phyloP scores from a whole-genome alignment of 1,139 yeast genomes.

The Lodderomyces beijingensis region DNA sequence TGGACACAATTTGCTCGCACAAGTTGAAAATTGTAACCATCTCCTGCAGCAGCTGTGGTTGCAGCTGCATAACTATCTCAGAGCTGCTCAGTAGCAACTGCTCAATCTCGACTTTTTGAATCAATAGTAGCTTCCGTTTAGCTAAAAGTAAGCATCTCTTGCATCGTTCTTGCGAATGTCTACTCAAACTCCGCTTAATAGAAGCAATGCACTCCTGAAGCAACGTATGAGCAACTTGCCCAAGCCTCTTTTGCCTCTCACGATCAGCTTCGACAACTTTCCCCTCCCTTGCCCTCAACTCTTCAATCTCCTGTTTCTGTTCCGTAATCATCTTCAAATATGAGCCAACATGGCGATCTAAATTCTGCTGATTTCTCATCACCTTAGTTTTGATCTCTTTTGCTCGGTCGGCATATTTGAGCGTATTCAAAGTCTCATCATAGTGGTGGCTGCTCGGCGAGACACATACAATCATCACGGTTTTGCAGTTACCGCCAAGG shows the following conservation, averaged over 20 bases:
- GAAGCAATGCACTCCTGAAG: conserved; percentile 39
- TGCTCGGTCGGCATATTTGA: conserved; percentile 88
- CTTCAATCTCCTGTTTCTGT: conserved; percentile 74
- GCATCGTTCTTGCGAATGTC: conserved; percentile 42
- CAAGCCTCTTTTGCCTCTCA: conserved; percentile 23
- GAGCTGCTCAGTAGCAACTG: background rate
- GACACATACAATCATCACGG: conserved; percentile 92
- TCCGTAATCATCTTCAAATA: conserved; percentile 83
- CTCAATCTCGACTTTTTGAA: conserved; percentile 39
- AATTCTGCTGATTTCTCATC: conserved; percentile 66
- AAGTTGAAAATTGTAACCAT: conserved; percentile 13
- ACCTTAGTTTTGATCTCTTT: conserved; percentile 84
- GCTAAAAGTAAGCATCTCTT: conserved; percentile 50
- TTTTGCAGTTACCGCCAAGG: conserved; percentile 91
- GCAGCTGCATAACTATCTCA: background rate
- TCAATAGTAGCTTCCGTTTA: conserved; percentile 50
- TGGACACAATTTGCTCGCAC: conserved; percentile 24
- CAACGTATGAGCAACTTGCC: conserved; percentile 32
- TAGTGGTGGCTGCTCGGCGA: conserved; percentile 83
- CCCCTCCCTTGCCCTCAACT: conserved; percentile 54
- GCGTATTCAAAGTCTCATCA: conserved; percentile 86
- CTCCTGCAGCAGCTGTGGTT: background rate
- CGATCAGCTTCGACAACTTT: conserved; percentile 34
- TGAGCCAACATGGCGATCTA: conserved; percentile 84
- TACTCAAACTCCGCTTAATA: conserved; percentile 34